Evolutionary conservation across 306 rosid genomes (phyloP).

Genomic region (Quercus dentata): DNA sequence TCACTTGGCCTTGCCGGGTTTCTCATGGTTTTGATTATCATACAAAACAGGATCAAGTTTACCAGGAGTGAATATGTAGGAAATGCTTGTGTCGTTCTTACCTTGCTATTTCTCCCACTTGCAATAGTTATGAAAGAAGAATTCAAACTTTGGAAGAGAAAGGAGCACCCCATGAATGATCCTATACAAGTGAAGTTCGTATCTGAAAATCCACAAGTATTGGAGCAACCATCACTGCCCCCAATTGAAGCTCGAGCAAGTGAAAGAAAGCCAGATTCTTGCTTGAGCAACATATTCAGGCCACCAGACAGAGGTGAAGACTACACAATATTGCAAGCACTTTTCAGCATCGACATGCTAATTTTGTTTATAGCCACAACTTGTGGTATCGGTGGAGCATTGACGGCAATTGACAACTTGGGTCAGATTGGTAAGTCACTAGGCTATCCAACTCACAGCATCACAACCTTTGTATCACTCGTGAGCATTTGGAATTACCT

Average conservation of each 20-base stretch:
- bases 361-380: slow-evolving; percentile 38
- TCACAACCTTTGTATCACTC: slow-evolving; percentile 59
- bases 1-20: slow-evolving; percentile 63
- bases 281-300: slow-evolving; percentile 29
- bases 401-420: slow-evolving; percentile 63
- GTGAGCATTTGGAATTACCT: slow-evolving; percentile 78
- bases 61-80: slow-evolving; percentile 24
- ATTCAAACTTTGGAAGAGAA: slow-evolving; percentile 26
- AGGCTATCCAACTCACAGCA: slow-evolving; percentile 48
- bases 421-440: slow-evolving; percentile 68
- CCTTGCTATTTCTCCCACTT: slow-evolving; percentile 48
- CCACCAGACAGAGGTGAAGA: slow-evolving; percentile 72
- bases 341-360: slow-evolving; percentile 73
- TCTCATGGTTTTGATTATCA: slow-evolving; percentile 49
- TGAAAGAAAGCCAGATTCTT: slow-evolving; percentile 14
- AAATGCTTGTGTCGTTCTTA: slow-evolving; percentile 28
- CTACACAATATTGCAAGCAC: slow-evolving; percentile 57
- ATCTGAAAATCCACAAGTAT: slow-evolving; percentile 18
- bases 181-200: slow-evolving; percentile 6
- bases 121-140: slow-evolving; percentile 48
- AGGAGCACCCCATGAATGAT: background rate
- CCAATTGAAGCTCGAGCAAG: background rate
- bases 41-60: slow-evolving; percentile 43
- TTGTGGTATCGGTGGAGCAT: slow-evolving; percentile 53
- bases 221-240: background rate